Evolutionary conservation across 768 basidiomycete genomes (phyloP), one percentile per base, ranked within the genome.

Genomic region (Galerina sulciceps): DNA sequence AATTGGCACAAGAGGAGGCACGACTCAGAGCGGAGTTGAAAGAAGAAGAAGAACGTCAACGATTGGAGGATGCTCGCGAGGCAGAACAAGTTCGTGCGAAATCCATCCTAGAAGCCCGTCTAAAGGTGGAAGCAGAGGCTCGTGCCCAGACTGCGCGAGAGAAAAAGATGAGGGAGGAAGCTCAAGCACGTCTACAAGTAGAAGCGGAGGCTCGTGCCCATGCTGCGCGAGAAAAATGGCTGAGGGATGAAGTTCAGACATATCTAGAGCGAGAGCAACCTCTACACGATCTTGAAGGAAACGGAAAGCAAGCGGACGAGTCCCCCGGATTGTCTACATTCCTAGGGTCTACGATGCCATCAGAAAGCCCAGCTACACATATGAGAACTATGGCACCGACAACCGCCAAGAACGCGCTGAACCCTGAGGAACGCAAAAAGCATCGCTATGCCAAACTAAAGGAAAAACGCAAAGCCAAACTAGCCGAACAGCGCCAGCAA

Each of bases 1-100:
- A 59, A 44, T 47, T 55, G 43, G 50, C 57, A 22, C 59, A 62
- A 41, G 57, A 60, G 53, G 56, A 66, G 47, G 40, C 54, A 11
- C 49, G 35, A 54, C 54, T 35, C 23, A 64, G 58, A 49, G 60
- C 53, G 23, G 60, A 59, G 26, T 17, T 41, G 37, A 61, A 66
- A 54, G 66, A 61, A 43, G 55, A 53, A n/a, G 55, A 55, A 41
- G 26, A 31, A 31, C 26, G 26, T 8, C 26, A 31, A 5, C 56
- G 52, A 44, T 37, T 54, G 31, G 60, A 37, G 18, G 34, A 31
- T 31, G 26, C 26, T 31, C 26, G 26, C 26, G 8, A 31, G 26
- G 26, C 26, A 31, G 64, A 61, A 41, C 41, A 36, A 53, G 50
- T 44, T 35, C 58, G 47, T 50, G 49, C 36, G 45, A 59, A 68